These are phyloP conservation scores for Liriodendron chinense DNA, from an alignment of 164 flowering plant genomes.

Conservation along the genomic window DNA sequence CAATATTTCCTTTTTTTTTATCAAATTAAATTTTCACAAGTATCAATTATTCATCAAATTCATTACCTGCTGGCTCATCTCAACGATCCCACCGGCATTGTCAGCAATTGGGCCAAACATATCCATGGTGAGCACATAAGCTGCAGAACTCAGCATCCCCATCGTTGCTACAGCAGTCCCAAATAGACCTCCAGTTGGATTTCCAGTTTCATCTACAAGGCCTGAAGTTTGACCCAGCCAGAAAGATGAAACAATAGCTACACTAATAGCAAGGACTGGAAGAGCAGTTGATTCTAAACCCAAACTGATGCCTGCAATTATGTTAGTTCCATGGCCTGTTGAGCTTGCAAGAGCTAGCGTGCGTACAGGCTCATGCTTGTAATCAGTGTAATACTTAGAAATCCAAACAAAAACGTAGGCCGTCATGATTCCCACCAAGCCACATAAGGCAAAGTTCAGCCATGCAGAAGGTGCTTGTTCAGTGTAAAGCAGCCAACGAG, in stretches of 20 bases:
- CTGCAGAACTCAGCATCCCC: constrained; percentile 99
- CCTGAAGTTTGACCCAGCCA: constrained; percentile 98
- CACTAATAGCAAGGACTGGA: constrained; percentile 93
- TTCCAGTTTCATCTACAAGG: constrained; percentile 83
- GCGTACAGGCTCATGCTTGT: constrained; percentile 98
- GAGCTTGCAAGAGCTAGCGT: constrained; percentile 88
- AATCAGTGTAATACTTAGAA: constrained; percentile 91
- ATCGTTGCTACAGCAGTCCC: constrained; percentile 99
- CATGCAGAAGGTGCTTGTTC: constrained; percentile 98
- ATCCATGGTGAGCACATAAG: constrained; percentile 98
- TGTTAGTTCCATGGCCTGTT: constrained; percentile 98
- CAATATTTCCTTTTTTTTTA: background rate
- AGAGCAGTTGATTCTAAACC: constrained; percentile 98
- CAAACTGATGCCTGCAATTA: constrained; percentile 95
- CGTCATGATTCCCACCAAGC: constrained; percentile 90
- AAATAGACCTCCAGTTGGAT: constrained; percentile 91
- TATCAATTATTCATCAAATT: background rate
- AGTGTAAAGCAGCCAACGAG: constrained; percentile 94
- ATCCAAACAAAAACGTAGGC: constrained; percentile 95
- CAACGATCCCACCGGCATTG: constrained; percentile 99
- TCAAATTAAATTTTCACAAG: background rate
- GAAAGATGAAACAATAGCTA: constrained; percentile 76
- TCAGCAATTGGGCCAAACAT: constrained; percentile 99
- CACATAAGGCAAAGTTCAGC: constrained; percentile 92
- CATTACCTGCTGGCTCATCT: constrained; percentile 97